These are phyloP conservation scores for Macrolepiota albuminosa DNA, from an alignment of 768 basidiomycete genomes.

Conservation along the genomic window DNA sequence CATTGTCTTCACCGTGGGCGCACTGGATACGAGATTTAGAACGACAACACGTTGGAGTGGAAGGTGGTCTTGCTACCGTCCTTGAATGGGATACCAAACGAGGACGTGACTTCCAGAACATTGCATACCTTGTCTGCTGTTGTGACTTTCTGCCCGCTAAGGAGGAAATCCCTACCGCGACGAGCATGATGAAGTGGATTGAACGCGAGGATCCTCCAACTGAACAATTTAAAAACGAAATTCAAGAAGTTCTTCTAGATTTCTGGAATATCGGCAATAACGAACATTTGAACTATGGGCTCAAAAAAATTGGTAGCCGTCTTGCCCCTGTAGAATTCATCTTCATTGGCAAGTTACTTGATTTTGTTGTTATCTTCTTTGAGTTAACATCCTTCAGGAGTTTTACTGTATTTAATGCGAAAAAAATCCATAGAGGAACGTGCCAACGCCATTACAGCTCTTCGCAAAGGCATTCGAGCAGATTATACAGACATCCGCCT, in stretches of 20 bases:
- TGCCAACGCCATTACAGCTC: slow-evolving; percentile 49
- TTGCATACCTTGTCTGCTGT: slow-evolving; percentile 67
- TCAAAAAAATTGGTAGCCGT: slow-evolving; percentile 49
- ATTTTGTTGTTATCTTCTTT: not conserved
- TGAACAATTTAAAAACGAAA: slow-evolving; percentile 44
- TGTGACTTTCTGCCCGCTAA: slow-evolving; percentile 50
- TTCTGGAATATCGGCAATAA: slow-evolving; percentile 51
- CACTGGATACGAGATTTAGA: slow-evolving; percentile 63
- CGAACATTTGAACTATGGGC: slow-evolving; percentile 36
- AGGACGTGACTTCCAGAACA: slow-evolving; percentile 72
- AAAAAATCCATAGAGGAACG: slow-evolving; percentile 38
- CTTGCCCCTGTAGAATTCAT: slow-evolving; percentile 77
- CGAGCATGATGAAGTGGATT: slow-evolving; percentile 55
- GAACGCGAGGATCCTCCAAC: slow-evolving; percentile 36
- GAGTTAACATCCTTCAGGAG: slow-evolving; percentile 37
- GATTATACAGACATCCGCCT: slow-evolving; percentile 61
- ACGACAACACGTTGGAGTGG: slow-evolving; percentile 47
- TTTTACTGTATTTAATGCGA: slow-evolving; percentile 56
- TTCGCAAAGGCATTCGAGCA: slow-evolving; percentile 53
- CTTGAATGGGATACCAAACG: slow-evolving; percentile 64
- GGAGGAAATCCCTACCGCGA: slow-evolving; percentile 45
- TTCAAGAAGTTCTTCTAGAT: slow-evolving; percentile 48
- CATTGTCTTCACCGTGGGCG: slow-evolving; percentile 67
- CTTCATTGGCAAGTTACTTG: slow-evolving; percentile 59
- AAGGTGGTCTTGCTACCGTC: slow-evolving; percentile 51